phyloP scores from a whole-genome alignment of 2,329 filamentous ascomycete species.

The Rhynchosporium agropyri region DNA sequence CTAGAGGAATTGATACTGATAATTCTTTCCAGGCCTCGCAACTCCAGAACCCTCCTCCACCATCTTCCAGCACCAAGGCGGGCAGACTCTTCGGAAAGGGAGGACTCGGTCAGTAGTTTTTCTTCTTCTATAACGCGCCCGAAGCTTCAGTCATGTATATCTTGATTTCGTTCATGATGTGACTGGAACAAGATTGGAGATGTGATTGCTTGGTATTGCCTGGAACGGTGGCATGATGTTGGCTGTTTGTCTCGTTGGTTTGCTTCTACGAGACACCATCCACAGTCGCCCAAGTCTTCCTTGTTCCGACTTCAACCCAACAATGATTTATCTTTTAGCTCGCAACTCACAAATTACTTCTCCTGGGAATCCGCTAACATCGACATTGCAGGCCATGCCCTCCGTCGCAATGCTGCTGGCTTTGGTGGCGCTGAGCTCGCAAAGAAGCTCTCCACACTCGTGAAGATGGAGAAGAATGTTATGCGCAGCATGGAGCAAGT shows the following conservation, averaged over 20 bases:
- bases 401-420: slow-evolving; percentile 75
- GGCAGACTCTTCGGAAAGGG: slow-evolving; percentile 85
- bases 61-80: slow-evolving; percentile 86
- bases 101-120: slow-evolving; percentile 69
- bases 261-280: neutral
- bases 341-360: slow-evolving; percentile 11
- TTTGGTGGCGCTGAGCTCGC: slow-evolving; percentile 81
- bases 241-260: neutral
- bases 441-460: slow-evolving; percentile 95
- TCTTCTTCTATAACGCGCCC: slow-evolving; percentile 43
- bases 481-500: slow-evolving; percentile 98
- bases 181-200: neutral
- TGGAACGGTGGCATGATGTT: slow-evolving; percentile 8
- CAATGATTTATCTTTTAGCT: neutral
- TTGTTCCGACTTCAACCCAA: neutral
- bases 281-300: neutral
- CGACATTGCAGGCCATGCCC: slow-evolving; percentile 66
- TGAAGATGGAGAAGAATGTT: slow-evolving; percentile 99
- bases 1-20: slow-evolving; percentile 13
- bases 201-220: neutral
- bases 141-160: neutral
- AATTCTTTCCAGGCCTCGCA: slow-evolving; percentile 49
- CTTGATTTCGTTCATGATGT: neutral
- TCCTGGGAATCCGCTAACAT: slow-evolving; percentile 53
- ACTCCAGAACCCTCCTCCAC: slow-evolving; percentile 89